Evolutionary conservation across 345 rosid species (phyloP).

Genomic region (Syzygium grande): DNA sequence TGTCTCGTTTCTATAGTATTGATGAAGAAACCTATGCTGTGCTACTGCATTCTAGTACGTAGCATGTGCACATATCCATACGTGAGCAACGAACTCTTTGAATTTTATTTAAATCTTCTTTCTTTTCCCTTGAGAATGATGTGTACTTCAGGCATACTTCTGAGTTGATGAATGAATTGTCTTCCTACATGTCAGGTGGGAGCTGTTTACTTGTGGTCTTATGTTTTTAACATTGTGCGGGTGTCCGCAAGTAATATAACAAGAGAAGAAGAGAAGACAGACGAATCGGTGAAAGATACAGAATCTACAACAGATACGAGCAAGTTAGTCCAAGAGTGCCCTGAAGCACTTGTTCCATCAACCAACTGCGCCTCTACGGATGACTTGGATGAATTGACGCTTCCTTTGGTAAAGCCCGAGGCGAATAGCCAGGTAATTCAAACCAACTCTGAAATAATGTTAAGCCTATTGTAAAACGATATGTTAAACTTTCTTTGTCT

Average conservation of each 20-base stretch:
- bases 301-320: conserved; percentile 1
- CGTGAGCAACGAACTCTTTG: background rate
- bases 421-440: background rate
- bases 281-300: background rate
- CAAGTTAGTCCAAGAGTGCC: background rate
- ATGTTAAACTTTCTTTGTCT: background rate
- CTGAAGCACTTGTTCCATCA: conserved; percentile 12
- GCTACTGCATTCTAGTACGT: background rate
- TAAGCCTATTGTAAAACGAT: background rate
- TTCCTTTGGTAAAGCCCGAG: background rate
- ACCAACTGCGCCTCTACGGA: background rate
- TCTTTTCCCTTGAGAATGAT: background rate
- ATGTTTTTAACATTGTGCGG: conserved; percentile 32
- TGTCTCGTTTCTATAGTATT: background rate
- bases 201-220: conserved; percentile 37
- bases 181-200: conserved; percentile 22
- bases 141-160: background rate
- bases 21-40: background rate
- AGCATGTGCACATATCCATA: background rate
- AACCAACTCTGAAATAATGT: background rate
- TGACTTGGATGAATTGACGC: background rate
- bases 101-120: background rate
- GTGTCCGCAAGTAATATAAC: conserved; percentile 6
- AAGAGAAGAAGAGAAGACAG: background rate
- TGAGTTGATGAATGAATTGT: background rate